Conservation (phyloP, 2,329 filamentous ascomycete species). For the Xylaria sp. region DNA sequence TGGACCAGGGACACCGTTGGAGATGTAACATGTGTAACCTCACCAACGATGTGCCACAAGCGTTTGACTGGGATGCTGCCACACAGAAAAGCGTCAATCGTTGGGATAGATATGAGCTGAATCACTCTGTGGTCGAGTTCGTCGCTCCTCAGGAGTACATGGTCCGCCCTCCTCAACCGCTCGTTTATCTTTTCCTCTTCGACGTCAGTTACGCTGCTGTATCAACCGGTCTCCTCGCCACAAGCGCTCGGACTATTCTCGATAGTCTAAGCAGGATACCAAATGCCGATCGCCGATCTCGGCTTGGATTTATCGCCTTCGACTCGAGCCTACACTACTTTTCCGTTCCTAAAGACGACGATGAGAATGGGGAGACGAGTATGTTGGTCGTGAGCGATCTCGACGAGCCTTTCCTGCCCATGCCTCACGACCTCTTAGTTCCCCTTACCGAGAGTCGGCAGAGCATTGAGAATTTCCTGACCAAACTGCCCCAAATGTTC, state of each 20-base stretch:
- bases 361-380: conserved; percentile 84
- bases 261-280: conserved; percentile 97
- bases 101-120: conserved; percentile 92
- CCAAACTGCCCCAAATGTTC: conserved; percentile 96
- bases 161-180: conserved; percentile 94
- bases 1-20: conserved; percentile 98
- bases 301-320: conserved; percentile 93
- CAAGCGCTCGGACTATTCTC: conserved; percentile 90
- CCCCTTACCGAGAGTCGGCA: conserved; percentile 88
- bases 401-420: conserved; percentile 95
- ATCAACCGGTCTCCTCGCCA: conserved; percentile 90
- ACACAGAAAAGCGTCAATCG: conserved; percentile 91
- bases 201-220: conserved; percentile 94
- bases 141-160: conserved; percentile 99
- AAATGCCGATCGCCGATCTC: conserved; percentile 93
- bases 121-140: conserved; percentile 97
- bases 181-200: conserved; percentile 95
- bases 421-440: conserved; percentile 90
- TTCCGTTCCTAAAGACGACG: conserved; percentile 87
- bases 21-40: conserved; percentile 99
- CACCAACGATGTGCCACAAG: conserved; percentile 98
- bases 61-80: conserved; percentile 97
- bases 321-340: conserved; percentile 98
- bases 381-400: conserved; percentile 96
- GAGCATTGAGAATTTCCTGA: conserved; percentile 91